Base-by-base conservation (phyloP, 164 flowering plant genomes). In the Warburgia ugandensis region DNA sequence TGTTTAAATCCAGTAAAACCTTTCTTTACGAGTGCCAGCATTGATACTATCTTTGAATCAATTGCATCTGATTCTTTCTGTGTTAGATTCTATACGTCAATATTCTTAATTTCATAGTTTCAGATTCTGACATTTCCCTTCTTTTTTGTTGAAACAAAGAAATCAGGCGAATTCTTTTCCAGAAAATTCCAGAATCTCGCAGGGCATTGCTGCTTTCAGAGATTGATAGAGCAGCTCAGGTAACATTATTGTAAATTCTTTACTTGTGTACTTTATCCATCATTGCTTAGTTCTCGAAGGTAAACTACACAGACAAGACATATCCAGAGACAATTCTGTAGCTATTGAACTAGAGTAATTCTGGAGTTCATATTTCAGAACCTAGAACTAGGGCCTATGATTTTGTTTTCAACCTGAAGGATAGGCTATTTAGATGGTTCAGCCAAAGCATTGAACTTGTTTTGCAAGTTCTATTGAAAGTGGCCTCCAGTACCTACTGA, bases 221-320 rank as follows among this genome's bases (percentile, higher is more conserved):
- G n/a, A n/a, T 94, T 62, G 94, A 84, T 66, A 78, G 96, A 68
- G 95, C 89, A 33, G 86, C 95, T 59, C 88, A 83, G 86, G 99
- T 88, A 79, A n/a, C n/a, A n/a, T n/a, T n/a, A n/a, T n/a, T 38
- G 37, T 29, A 29, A n/a, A 33, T n/a, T n/a, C 16, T 8, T 23
- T 29, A 2, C 5, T 31, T 5, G 17, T 32, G 5, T 44, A 39
- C 36, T 32, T 47, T 38, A 13, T 6, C 37, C 12, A 10, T 48
- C 29, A 9, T 43, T 36, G 1, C 13, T 25, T 29, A 48, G 19
- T 27, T 47, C 10, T n/a, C 7, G 39, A 37, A 5, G 1, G 2
- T 37, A 6, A 3, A 20, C 2, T 36, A 2, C 17, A 37, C n/a
- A 3, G 3, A n/a, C n/a, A n/a, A n/a, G n/a, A n/a, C n/a, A n/a